Evolutionary conservation across 2,329 filamentous ascomycete genomes (phyloP), one percentile per base, ranked within the genome.

Genomic region (Fusarium sp.): DNA sequence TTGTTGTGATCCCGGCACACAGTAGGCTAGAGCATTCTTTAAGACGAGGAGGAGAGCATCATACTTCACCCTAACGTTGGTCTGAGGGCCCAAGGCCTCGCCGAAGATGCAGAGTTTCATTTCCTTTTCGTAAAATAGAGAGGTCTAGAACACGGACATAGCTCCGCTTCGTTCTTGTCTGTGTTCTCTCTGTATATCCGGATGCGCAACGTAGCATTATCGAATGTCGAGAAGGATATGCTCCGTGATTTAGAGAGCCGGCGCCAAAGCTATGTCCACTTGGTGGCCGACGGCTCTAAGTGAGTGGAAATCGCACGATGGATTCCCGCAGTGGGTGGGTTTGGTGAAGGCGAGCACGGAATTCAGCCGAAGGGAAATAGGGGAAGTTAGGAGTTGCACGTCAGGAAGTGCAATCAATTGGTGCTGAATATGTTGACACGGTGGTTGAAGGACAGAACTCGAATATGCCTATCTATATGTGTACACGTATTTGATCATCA

Each of bases 191-290:
- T 45, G 30, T 34, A 32, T 42, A 44, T 56, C 34, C 53, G n/a
- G n/a, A n/a, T n/a, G n/a, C n/a, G 46, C 24, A 55, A 40, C 19
- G 48, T 24, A 32, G 56, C 14, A 45, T 61, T 36, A 10, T 10
- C 24, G 32, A 28, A 44, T 23, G 51, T 45, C 24, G 20, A 44
- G 19, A 30, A 47, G 49, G 42, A 48, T 43, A 62, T 62, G 10
- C 52, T 62, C 48, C 59, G 40, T 36, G 34, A 23, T 15, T 54
- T 32, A 34, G 20, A 32, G 66, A 54, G 53, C 32, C 60, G 65
- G 61, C 42, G 70, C 40, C 52, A 26, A 20, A 63, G 62, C 65
- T 40, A 58, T 56, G 62, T 59, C 65, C 69, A 69, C 69, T 63
- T 69, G 58, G 67, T 52, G 55, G 56, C 56, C 46, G 47, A 60